Base-by-base conservation (phyloP, 257 asterid genomes). In the Rhazya stricta region DNA sequence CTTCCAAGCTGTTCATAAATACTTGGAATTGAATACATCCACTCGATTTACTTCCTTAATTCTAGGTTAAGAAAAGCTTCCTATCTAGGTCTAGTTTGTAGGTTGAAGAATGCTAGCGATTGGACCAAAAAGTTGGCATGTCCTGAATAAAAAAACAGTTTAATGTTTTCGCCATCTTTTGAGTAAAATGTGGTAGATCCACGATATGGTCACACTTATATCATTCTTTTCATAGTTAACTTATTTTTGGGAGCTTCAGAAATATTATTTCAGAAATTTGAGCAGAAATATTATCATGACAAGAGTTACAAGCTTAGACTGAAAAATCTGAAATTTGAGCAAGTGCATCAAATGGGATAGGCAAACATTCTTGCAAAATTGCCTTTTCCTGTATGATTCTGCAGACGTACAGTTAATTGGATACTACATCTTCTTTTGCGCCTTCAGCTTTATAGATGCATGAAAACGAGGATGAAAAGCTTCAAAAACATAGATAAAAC, bases 51-150 rank as follows among this genome's bases (percentile, higher is more conserved):
- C 2, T 66, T 37, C 32, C 50, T 9, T 21, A 66, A 37, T 66
- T 66, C 25, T 37, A 21, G 71, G 48, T 37, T 21, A 66, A 21
- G 36, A 58, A 37, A 66, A 66, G 71, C 30, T 19, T 19, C 50
- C 71, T 66, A 65, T 10, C 27, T 39, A 66, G 50, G 50, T 66
- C 50, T 66, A n/a, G 46, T 19, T 66, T 19, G 2, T 66, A 66
- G 71, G 71, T 21, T 36, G 71, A 18, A 37, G 48, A 37, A 9
- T 37, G 30, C 71, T 37, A 39, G 71, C 37, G 46, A 66, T 66
- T 66, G 71, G 71, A 66, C 71, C 71, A 66, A 66, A 66, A 66
- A 66, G 71, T 21, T 66, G 50, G 32, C 18, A 37, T 65, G 70
- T 65, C 50, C 71, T 65, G 70, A 37, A 65, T 50, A 19, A 37